Base-by-base conservation (phyloP, 2,329 filamentous ascomycete species). In the Aspergillus sp. region DNA sequence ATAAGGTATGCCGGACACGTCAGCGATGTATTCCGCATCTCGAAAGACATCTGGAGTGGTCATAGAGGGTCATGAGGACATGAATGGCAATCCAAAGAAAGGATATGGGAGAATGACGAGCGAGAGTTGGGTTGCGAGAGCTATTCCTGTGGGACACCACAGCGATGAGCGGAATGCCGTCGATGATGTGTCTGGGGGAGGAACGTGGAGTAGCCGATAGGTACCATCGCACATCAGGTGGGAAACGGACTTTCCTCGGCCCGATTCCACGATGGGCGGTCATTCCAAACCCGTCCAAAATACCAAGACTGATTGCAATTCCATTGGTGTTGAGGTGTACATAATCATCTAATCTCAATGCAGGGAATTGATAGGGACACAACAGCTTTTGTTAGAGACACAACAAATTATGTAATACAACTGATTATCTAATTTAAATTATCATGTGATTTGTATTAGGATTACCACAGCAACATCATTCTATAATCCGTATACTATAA, bases 1-100 rank as follows among this genome's bases (percentile, higher is more conserved):
- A 61, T 68, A 57, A 51, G 67, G 62, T 54, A 73, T 66, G 63
- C 70, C 66, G 62, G 69, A 73, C 63, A 75, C 70, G 69, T 75
- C 71, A 69, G 70, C 69, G 69, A 75, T 70, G 68, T 73, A 68
- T 68, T 74, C 72, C 65, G 72, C 73, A 74, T 75, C 73, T 67
- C 71, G 69, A 65, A 70, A 72, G 63, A 65, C 69, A 72, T 73
- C 71, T 58, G 69, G 70, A 62, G 73, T 73, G 65, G 70, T 75
- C 73, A 75, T 75, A 75, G 73, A 73, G 72, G 68, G 61, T 73
- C 72, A 75, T 75, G 65, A 64, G 70, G 68, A 60, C 65, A 63
- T 69, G 57, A 57, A 66, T 48, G 57, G 48, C 50, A 11, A n/a
- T 7, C 7, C 16, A 5, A 38, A 38, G 26, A 58, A 60, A 41